These are phyloP conservation scores for Capsicum chinense DNA, from an alignment of 257 asterid genomes.

Conservation along the genomic window DNA sequence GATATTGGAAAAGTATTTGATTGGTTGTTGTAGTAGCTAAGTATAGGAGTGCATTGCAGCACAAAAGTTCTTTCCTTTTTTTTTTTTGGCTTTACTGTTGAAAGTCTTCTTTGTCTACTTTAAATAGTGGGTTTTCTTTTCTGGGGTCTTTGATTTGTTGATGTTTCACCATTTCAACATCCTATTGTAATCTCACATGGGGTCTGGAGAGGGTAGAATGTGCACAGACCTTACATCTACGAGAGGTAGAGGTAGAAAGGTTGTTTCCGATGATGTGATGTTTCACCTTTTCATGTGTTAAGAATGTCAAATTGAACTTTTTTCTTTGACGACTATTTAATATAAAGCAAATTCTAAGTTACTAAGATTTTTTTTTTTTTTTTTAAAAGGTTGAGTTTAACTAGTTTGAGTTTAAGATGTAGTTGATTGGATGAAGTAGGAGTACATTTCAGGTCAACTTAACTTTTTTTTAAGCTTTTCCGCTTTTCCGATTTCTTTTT, in stretches of 20 bases:
- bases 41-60: neutral
- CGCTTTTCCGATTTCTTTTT: neutral
- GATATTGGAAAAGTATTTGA: constrained; percentile 12
- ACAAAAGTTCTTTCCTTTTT: neutral
- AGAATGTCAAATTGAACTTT: neutral
- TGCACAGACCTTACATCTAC: too few relatives aligned
- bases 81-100: neutral
- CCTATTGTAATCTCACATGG: too few relatives aligned
- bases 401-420: neutral
- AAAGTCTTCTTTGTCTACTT: neutral
- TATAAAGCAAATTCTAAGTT: neutral
- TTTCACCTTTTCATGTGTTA: neutral
- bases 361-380: neutral
- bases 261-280: neutral
- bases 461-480: neutral
- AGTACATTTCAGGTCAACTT: neutral
- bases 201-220: too few relatives aligned
- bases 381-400: too few relatives aligned
- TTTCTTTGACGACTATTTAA: neutral
- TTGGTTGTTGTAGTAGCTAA: neutral
- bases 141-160: neutral
- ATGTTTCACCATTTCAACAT: too few relatives aligned
- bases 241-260: too few relatives aligned
- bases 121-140: neutral
- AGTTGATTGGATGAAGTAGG: neutral